Evolutionary conservation across 495 filamentous ascomycete species (phyloP).

Genomic region (Penicillium psychrofluorescens): DNA sequence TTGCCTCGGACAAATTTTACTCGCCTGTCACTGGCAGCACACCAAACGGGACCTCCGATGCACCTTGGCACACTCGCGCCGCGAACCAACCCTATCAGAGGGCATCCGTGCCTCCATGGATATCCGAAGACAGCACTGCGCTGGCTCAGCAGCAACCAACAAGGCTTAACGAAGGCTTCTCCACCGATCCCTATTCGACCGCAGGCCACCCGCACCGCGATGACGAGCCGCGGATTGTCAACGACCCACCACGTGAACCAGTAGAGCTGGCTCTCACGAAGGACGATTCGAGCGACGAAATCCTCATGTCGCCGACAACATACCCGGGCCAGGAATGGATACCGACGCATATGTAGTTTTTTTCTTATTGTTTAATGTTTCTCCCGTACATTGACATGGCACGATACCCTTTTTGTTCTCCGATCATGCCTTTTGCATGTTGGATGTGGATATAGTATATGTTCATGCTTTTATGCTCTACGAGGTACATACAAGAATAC

Average conservation of each 20-base stretch:
- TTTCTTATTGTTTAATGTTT: constrained; percentile 3
- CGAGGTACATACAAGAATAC: no score
- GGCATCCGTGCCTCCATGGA: no score
- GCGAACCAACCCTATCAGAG: constrained; percentile 6
- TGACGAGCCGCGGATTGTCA: constrained; percentile 13
- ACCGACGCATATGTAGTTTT: constrained; percentile 31
- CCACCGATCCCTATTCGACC: no score
- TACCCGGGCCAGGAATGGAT: constrained; percentile 84
- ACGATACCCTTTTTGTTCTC: constrained; percentile 14
- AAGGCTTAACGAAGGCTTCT: neutral
- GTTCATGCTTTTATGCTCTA: no score
- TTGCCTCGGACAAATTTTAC: constrained; percentile 13
- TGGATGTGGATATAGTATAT: no score
- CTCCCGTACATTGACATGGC: neutral
- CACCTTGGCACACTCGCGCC: constrained; percentile 2
- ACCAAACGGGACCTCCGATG: neutral
- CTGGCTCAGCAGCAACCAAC: no score
- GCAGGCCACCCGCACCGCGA: constrained; percentile 19
- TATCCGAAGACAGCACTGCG: no score
- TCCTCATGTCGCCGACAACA: constrained; percentile 67
- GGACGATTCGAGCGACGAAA: constrained; percentile 47
- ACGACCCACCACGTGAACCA: constrained; percentile 12
- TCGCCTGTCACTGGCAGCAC: constrained; percentile 6
- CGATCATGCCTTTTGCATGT: neutral
- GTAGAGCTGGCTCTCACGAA: constrained; percentile 34